phyloP scores from a whole-genome alignment of 441 rosid species.

The Jatropha podagrica region DNA sequence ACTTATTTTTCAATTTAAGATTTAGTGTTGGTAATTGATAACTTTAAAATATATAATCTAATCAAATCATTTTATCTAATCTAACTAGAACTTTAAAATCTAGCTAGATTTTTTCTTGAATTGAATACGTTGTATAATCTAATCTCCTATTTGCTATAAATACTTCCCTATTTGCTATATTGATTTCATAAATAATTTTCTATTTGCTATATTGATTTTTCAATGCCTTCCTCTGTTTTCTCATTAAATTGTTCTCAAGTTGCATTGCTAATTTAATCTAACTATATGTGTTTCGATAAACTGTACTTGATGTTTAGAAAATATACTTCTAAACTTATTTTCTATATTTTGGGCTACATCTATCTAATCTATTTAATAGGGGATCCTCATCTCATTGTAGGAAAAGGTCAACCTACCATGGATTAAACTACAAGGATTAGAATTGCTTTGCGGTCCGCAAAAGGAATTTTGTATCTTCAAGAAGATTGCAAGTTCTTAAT shows the following conservation, averaged over 20 bases:
- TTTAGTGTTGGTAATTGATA: too few relatives aligned
- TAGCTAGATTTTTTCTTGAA: too few relatives aligned
- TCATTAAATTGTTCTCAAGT: neutral
- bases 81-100: too few relatives aligned
- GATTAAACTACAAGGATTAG: constrained; percentile 76
- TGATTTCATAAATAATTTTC: too few relatives aligned
- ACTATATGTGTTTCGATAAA: neutral
- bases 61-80: too few relatives aligned
- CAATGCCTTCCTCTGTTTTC: neutral
- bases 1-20: too few relatives aligned
- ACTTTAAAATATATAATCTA: too few relatives aligned
- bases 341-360: neutral
- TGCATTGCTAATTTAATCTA: too few relatives aligned
- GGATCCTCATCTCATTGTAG: constrained; percentile 37
- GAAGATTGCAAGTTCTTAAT: constrained; percentile 75
- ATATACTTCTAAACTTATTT: neutral
- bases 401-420: constrained; percentile 78
- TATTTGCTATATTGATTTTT: neutral
- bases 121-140: too few relatives aligned
- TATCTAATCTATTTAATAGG: constrained; percentile 15
- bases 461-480: constrained; percentile 96
- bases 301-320: neutral
- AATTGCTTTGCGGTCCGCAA: constrained; percentile 96
- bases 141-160: too few relatives aligned
- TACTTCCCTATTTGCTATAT: too few relatives aligned